Conservation (phyloP, 1,284 basidiomycete species). For the Boletus hoseneyae region DNA sequence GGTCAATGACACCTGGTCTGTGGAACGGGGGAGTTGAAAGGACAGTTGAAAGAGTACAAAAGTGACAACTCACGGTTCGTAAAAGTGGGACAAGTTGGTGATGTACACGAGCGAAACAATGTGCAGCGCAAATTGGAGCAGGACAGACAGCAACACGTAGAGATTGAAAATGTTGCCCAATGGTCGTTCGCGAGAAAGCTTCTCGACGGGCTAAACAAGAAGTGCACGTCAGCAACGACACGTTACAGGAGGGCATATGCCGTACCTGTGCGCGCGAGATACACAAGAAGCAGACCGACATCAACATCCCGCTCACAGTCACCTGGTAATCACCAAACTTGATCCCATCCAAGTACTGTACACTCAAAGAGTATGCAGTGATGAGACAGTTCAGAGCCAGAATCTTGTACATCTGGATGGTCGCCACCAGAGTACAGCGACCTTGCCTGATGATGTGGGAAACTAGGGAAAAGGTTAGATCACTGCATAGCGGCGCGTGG, state of each 20-base stretch:
- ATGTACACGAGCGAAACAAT: conserved; percentile 89
- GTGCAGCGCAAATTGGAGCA: conserved; percentile 90
- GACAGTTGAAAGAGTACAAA: background rate
- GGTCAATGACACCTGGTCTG: conserved; percentile 78
- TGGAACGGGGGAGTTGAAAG: background rate
- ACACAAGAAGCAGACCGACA: conserved; percentile 96
- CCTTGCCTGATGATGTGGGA: conserved; percentile 96
- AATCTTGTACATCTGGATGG: conserved; percentile 99
- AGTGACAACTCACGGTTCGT: conserved; percentile 65
- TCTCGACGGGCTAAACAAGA: conserved; percentile 74
- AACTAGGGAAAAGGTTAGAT: conserved; percentile 46
- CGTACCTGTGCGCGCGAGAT: conserved; percentile 93
- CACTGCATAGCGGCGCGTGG: background rate
- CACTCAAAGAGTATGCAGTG: conserved; percentile 92
- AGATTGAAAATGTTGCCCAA: conserved; percentile 94
- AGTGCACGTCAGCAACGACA: conserved; percentile 6
- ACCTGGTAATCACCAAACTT: conserved; percentile 98
- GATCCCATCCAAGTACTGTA: conserved; percentile 95
- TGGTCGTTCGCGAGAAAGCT: conserved; percentile 86
- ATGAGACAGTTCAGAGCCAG: conserved; percentile 94
- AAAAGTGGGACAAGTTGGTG: conserved; percentile 73
- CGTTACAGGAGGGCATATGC: background rate
- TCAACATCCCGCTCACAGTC: conserved; percentile 90
- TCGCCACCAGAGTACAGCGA: conserved; percentile 93
- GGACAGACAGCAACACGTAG: conserved; percentile 87